These are phyloP conservation scores for Leishmania lainsoni DNA, from an alignment of 208 protist genomes.

Conservation along the genomic window DNA sequence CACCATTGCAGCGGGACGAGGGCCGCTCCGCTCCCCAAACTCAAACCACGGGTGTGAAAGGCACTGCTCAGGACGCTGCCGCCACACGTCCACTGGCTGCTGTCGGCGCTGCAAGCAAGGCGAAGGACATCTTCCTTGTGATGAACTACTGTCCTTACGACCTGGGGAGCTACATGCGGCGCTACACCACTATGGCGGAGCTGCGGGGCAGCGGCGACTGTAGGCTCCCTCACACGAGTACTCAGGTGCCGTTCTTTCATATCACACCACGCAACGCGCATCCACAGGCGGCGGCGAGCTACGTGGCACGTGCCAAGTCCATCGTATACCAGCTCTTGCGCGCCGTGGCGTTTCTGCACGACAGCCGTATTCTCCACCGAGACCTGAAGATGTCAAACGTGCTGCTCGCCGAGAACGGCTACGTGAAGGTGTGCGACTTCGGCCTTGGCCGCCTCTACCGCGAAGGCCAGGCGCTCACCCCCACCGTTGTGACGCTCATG, in stretches of 20 bases:
- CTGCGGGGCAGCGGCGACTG: background rate
- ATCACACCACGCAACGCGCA: slow-evolving; percentile 62
- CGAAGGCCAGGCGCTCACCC: slow-evolving; percentile 79
- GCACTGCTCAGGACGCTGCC: slow-evolving; percentile 2
- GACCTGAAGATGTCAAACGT: slow-evolving; percentile 92
- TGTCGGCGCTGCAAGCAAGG: slow-evolving; percentile 8
- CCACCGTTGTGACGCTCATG: slow-evolving; percentile 95
- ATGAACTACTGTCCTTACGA: slow-evolving; percentile 88
- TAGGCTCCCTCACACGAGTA: background rate
- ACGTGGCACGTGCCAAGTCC: slow-evolving; percentile 78
- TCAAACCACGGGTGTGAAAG: background rate
- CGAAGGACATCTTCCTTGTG: slow-evolving; percentile 75
- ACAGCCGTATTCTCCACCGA: slow-evolving; percentile 82
- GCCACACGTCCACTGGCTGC: slow-evolving; percentile 15
- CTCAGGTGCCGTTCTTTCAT: slow-evolving; percentile 55
- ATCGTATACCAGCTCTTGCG: slow-evolving; percentile 77
- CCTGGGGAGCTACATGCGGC: slow-evolving; percentile 71
- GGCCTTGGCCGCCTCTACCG: slow-evolving; percentile 85
- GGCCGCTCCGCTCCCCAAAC: background rate
- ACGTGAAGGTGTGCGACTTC: slow-evolving; percentile 91
- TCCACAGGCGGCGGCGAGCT: slow-evolving; percentile 48
- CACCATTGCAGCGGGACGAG: background rate
- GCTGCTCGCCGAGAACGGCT: slow-evolving; percentile 62
- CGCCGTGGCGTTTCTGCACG: slow-evolving; percentile 81
- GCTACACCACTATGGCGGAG: slow-evolving; percentile 25